Percentiles rank a stretch among this genome's conserved stretches.
phyloP scores from a whole-genome alignment of 164 flowering plant species.

The Houttuynia cordata region DNA sequence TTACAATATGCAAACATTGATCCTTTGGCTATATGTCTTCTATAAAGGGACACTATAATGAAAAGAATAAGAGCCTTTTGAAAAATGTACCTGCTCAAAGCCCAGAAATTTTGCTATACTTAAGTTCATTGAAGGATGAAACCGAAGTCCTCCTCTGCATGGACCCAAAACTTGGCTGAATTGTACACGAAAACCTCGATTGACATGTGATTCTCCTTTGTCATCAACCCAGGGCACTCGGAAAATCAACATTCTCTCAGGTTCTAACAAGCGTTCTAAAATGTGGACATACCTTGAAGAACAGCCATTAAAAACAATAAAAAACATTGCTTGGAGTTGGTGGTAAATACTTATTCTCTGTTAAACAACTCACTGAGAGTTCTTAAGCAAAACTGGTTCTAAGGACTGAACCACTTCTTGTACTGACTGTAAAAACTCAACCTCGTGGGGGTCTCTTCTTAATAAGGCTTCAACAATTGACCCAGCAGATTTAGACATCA shows the following conservation, averaged over 20 bases:
- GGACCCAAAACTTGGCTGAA: constrained; percentile 93
- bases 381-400: constrained; percentile 89
- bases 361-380: constrained; percentile 64
- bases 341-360: not conserved
- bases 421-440: constrained; percentile 83
- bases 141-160: constrained; percentile 93
- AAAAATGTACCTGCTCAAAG: constrained; percentile 66
- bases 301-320: no score
- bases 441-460: constrained; percentile 94
- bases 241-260: constrained; percentile 80
- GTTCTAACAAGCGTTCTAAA: constrained; percentile 91
- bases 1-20: no score
- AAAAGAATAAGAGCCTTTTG: not conserved
- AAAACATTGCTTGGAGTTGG: not conserved
- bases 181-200: constrained; percentile 87
- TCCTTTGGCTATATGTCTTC: no score
- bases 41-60: no score
- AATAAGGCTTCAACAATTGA: constrained; percentile 86
- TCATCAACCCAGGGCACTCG: constrained; percentile 99
- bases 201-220: constrained; percentile 89
- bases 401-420: constrained; percentile 90
- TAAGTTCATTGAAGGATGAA: constrained; percentile 82
- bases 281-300: constrained; percentile 67
- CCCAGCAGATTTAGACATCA: constrained; percentile 92
- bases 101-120: constrained; percentile 89